Conservation (phyloP, 2,329 filamentous ascomycete species). For the Ploettnerulaceae sp. region DNA sequence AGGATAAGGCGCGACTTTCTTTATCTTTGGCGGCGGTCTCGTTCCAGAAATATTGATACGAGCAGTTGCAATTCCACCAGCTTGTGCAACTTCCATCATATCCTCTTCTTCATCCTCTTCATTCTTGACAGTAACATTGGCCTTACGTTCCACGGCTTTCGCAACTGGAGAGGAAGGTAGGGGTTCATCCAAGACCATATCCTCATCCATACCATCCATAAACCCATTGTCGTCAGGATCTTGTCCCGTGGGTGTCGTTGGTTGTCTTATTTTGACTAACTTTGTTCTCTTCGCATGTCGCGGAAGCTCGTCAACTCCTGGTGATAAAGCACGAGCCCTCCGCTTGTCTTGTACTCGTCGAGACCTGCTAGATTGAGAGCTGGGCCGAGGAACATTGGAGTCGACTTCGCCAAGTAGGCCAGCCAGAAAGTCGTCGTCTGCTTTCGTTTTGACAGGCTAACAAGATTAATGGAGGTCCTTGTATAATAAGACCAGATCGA, state of each 20-base stretch:
- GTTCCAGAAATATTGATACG: conserved; percentile 84
- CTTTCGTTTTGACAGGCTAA: conserved; percentile 72
- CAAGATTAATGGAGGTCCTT: conserved; percentile 23
- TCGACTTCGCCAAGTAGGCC: conserved; percentile 85
- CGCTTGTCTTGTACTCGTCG: conserved; percentile 72
- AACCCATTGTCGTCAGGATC: conserved; percentile 55
- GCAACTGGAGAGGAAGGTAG: conserved; percentile 81
- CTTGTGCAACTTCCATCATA: conserved; percentile 81
- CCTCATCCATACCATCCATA: conserved; percentile 53
- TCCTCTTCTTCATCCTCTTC: conserved; percentile 73
- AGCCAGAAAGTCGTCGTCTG: conserved; percentile 82
- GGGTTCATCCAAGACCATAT: conserved; percentile 77
- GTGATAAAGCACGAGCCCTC: conserved; percentile 76
- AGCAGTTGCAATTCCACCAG: conserved; percentile 59
- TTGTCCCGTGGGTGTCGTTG: conserved; percentile 41
- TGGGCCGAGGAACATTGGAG: conserved; percentile 60
- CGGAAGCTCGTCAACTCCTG: conserved; percentile 51
- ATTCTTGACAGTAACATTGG: conserved; percentile 49
- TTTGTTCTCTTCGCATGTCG: conserved; percentile 54
- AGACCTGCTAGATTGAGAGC: conserved; percentile 57
- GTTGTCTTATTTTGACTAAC: conserved; percentile 45
- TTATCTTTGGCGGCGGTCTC: conserved; percentile 69
- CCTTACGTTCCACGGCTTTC: conserved; percentile 71
- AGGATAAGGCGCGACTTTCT: conserved; percentile 62
- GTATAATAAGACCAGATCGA: background rate